Evolutionary conservation across 257 asterid species (phyloP).

Genomic region (Solanum pimpinellifolium): DNA sequence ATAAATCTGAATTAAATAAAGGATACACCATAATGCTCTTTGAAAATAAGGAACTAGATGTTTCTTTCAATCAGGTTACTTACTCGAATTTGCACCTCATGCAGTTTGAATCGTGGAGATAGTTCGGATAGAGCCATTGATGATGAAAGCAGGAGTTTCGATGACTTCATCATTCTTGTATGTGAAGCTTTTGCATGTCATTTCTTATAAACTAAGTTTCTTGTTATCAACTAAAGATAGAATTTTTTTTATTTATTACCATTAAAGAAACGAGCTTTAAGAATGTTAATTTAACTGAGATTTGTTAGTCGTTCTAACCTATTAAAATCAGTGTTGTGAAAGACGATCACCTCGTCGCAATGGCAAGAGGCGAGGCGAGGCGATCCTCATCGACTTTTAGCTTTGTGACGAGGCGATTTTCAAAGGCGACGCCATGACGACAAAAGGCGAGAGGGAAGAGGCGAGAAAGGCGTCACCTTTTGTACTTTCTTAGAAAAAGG

Average conservation of each 20-base stretch:
- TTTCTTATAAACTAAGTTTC: background rate
- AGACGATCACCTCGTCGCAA: too few relatives aligned
- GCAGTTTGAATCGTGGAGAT: slow-evolving; percentile 68
- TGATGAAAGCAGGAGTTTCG: slow-evolving; percentile 51
- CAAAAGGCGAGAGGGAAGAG: too few relatives aligned
- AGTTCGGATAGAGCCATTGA: slow-evolving; percentile 56
- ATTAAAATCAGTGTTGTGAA: background rate
- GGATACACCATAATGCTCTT: slow-evolving; percentile 6
- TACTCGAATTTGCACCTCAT: slow-evolving; percentile 28
- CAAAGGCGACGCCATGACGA: too few relatives aligned
- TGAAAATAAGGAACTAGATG: background rate
- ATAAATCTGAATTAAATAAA: slow-evolving; percentile 13
- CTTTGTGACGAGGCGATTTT: too few relatives aligned
- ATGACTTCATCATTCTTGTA: slow-evolving; percentile 79
- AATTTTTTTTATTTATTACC: background rate
- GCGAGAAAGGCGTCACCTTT: too few relatives aligned
- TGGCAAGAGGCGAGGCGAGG: too few relatives aligned
- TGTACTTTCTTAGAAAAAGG: too few relatives aligned
- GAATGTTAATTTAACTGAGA: background rate
- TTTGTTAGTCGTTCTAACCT: background rate
- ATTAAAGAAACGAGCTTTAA: background rate
- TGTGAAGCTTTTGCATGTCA: slow-evolving; percentile 14
- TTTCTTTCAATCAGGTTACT: background rate
- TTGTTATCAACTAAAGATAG: background rate
- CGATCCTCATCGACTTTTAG: too few relatives aligned